Base-by-base conservation (phyloP, 768 basidiomycete genomes). In the Amanita rimosa region DNA sequence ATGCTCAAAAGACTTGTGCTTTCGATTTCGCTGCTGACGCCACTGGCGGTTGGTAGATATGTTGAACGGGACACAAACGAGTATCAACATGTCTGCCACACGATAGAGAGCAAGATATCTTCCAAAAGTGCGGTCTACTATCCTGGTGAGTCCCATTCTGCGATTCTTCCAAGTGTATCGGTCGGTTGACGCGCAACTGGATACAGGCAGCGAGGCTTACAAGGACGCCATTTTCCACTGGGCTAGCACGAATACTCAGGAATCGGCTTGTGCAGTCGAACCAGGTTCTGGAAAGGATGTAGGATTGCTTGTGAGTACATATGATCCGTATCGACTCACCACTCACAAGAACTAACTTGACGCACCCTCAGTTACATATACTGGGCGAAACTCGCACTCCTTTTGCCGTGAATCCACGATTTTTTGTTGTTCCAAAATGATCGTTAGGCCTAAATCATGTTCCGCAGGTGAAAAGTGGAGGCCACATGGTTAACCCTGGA, bases 391-490 rank as follows among this genome's bases (percentile, higher is more conserved):
- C 2, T 6, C 36, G 41, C 13, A 43, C 34, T 33, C 31, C 39
- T 19, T 49, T 49, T 43, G 48, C 31, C 16, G 48, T 49, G 16
- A n/a, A 6, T 43, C 2, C 11, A 2, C 26, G 24, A 3, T 29
- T 13, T 35, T 35, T 8, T 36, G 8, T 40, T 5, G 27, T 14
- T n/a, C 22, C 22, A 5, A 3, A 27, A 1, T n/a, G n/a, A n/a
- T n/a, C n/a, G n/a, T n/a, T n/a, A n/a, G n/a, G n/a, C 10, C 26
- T 42, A 29, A 27, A 14, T 24, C n/a, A 39, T 13, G 31, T 13
- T 31, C 11, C 13, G 27, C 19, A 75, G 76, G 67, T 77, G 52
- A 76, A 73, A 57, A 67, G 73, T 22, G 76, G 71, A 6, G 74
- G 76, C 0, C 75, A 77, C 57, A 48, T 67, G 1, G 50, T 63